These are phyloP conservation scores for Phytopythium vexans DNA, from an alignment of 352 stramenopile species.

Conservation along the genomic window DNA sequence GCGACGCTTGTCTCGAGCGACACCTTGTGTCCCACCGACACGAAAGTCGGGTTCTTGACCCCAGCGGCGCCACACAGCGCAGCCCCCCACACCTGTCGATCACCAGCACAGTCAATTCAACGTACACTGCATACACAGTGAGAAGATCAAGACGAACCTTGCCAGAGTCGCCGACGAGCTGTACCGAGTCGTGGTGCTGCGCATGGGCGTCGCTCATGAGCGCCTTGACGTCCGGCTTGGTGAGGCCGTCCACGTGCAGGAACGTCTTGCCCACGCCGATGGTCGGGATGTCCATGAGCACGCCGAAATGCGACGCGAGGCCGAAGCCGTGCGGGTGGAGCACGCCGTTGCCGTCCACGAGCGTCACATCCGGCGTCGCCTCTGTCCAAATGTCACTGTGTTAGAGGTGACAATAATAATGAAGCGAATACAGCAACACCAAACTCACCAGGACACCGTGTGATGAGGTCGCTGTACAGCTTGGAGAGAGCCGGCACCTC, in stretches of 20 bases:
- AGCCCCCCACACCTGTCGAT: conserved; percentile 62
- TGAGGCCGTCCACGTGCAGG: conserved; percentile 86
- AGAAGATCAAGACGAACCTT: conserved; percentile 20
- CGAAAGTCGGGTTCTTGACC: conserved; percentile 79
- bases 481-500: conserved; percentile 71
- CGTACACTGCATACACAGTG: conserved; percentile 4
- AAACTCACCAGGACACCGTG: conserved; percentile 42
- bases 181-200: conserved; percentile 27
- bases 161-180: conserved; percentile 56
- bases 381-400: conserved; percentile 22
- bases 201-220: conserved; percentile 43
- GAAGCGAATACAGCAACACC: not conserved
- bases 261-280: conserved; percentile 91
- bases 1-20: conserved; percentile 60
- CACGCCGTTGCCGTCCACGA: conserved; percentile 92
- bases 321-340: conserved; percentile 90
- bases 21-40: conserved; percentile 76
- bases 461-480: conserved; percentile 56
- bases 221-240: conserved; percentile 57
- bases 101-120: not conserved
- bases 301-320: conserved; percentile 91
- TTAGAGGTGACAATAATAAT: not conserved
- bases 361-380: conserved; percentile 76
- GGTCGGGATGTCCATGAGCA: conserved; percentile 85
- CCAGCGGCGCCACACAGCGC: conserved; percentile 56